Base-by-base conservation (phyloP, 495 filamentous ascomycete species). In the Annulohypoxylon stygium region DNA sequence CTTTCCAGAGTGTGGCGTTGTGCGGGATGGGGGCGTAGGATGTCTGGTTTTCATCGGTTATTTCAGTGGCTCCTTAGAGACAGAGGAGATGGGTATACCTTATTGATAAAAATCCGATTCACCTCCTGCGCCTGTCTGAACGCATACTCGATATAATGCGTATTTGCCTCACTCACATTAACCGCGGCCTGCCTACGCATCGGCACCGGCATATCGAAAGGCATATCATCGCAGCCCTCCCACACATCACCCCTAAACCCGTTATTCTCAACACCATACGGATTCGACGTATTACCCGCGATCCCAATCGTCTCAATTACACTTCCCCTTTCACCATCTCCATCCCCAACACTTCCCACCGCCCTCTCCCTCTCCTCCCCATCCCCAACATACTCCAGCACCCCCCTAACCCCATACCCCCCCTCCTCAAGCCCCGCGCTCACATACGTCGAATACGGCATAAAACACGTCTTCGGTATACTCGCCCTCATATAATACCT, bases 201-300 rank as follows among this genome's bases (percentile, higher is more conserved):
- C 20, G 78, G 78, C 53, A 50, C 64, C 10, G 78, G 74, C 71
- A 79, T 69, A 23, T 79, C 78, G 50, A 79, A 79, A 1, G 76
- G 78, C 78, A 79, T 79, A n/a, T 79, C 78, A 26, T 74, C 69
- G 48, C 78, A 79, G 4, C 78, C 78, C 64, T 79, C 78, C 78
- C 78, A 79, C 20, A 71, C 63, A n/a, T 78, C 76, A 0, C 76
- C 78, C 51, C 74, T 74, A 0, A 57, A 50, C 0, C 57, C 71
- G 16, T 79, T 79, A 43, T 78, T 78, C 53, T 76, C 69, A 0
- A 78, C 69, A 0, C 78, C 78, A 26, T 79, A 74, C 47, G 78
- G 78, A 37, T 79, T 79, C 7, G 70, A 74, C 39, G 69, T 69
- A 33, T 79, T 78, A 12, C 78, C 76, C 41, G 69, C 61, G 12